Conservation (phyloP, 495 filamentous ascomycete genomes). For the Filosporella fistucella region DNA sequence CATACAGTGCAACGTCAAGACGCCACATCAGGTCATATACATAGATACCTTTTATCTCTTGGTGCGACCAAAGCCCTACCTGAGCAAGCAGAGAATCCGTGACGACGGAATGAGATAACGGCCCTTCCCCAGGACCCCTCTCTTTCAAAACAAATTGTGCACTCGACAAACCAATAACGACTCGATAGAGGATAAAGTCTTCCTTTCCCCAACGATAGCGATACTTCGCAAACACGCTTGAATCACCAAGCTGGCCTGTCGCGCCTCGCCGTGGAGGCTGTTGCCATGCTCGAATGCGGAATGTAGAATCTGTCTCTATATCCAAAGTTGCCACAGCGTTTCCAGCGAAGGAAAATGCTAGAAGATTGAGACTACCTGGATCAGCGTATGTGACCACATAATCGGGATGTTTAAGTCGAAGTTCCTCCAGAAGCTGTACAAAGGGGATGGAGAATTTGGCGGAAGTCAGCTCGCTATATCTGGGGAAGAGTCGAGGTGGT, state of each 20-base stretch:
- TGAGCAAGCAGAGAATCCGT: not conserved
- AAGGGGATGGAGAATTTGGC: no score
- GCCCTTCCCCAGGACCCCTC: no score
- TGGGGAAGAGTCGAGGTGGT: no score
- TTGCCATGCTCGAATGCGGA: not conserved
- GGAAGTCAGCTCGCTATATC: no score
- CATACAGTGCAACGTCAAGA: constrained; percentile 51
- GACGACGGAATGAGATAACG: no score
- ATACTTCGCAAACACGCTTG: not conserved
- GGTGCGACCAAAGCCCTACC: not conserved
- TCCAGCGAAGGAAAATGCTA: not conserved
- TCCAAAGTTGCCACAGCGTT: not conserved
- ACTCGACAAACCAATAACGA: no score
- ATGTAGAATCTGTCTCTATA: not conserved
- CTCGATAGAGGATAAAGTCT: not conserved
- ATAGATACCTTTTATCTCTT: constrained; percentile 48
- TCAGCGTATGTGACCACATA: not conserved
- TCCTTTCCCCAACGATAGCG: not conserved
- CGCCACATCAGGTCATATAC: constrained; percentile 55
- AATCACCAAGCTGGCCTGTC: not conserved
- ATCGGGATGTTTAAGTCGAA: not conserved
- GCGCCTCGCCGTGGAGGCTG: not conserved
- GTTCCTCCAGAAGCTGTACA: no score
- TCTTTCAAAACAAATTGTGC: no score
- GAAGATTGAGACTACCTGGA: not conserved